These are phyloP conservation scores for Populus simonii DNA, from an alignment of 345 rosid species.

Conservation along the genomic window DNA sequence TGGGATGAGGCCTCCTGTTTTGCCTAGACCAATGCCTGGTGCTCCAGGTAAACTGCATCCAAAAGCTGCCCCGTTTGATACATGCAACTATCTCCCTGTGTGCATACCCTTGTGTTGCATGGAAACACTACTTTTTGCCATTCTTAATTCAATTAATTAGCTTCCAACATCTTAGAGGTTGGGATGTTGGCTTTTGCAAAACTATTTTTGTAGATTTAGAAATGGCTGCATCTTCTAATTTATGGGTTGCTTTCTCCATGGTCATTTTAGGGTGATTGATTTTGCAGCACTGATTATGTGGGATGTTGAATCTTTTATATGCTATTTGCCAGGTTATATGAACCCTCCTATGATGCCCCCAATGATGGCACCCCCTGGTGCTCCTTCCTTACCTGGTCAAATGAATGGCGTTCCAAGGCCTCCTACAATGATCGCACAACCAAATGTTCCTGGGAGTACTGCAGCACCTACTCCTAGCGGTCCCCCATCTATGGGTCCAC, in stretches of 20 bases:
- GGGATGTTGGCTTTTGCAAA: neutral
- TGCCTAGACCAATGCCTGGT: slow-evolving; percentile 73
- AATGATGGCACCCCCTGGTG: slow-evolving; percentile 88
- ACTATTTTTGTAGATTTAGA: neutral
- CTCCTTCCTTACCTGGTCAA: slow-evolving; percentile 72
- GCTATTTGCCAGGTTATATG: slow-evolving; percentile 44
- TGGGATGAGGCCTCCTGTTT: slow-evolving; percentile 82
- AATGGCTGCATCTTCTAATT: neutral
- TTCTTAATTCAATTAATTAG: neutral
- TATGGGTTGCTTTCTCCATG: neutral
- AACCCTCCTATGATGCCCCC: slow-evolving; percentile 57
- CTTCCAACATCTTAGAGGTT: neutral
- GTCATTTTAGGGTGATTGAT: neutral
- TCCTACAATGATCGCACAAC: slow-evolving; percentile 43
- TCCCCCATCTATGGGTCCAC: slow-evolving; percentile 40
- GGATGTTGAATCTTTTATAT: neutral
- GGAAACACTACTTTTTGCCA: neutral
- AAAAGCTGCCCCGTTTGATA: neutral
- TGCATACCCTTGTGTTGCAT: neutral
- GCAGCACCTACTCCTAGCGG: slow-evolving; percentile 44
- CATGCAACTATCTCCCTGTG: neutral
- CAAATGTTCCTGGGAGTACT: slow-evolving; percentile 55
- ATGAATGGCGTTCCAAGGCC: slow-evolving; percentile 69
- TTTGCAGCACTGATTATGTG: neutral
- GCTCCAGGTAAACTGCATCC: slow-evolving; percentile 40